A percentile compares a stretch with the other conserved stretches of the same genome.
Evolutionary conservation across 768 basidiomycete species (phyloP).

Genomic region (Mycena leptocephala): DNA sequence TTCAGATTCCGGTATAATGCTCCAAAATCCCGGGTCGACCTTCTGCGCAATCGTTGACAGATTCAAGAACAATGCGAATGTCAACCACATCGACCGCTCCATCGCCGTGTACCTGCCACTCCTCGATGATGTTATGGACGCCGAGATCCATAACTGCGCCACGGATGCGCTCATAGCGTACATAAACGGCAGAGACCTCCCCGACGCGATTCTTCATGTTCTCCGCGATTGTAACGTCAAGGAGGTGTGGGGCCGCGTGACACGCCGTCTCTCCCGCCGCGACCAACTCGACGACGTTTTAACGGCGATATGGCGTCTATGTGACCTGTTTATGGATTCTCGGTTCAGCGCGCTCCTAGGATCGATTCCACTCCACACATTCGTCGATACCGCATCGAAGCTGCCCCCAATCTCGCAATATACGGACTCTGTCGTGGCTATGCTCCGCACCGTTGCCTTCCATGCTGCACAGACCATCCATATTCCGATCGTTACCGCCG

Average conservation of each 20-base stretch:
- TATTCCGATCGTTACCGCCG: neutral
- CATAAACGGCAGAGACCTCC: slow-evolving; percentile 2
- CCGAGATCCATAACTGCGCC: neutral
- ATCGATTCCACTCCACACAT: slow-evolving; percentile 3
- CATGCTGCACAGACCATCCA: slow-evolving; percentile 9
- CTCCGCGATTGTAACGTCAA: slow-evolving; percentile 11
- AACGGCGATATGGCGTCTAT: slow-evolving; percentile 18
- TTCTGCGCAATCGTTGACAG: slow-evolving; percentile 3
- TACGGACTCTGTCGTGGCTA: neutral
- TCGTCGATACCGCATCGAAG: neutral
- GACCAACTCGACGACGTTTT: slow-evolving; percentile 26
- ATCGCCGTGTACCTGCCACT: slow-evolving; percentile 1
- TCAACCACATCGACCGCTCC: slow-evolving; percentile 22
- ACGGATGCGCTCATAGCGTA: slow-evolving; percentile 19
- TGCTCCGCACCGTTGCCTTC: slow-evolving; percentile 19
- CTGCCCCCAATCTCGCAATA: slow-evolving; percentile 22
- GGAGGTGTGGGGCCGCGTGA: slow-evolving; percentile 3
- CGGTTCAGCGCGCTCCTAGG: neutral
- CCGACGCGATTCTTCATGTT: slow-evolving; percentile 9
- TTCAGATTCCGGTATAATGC: neutral
- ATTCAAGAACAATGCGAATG: neutral
- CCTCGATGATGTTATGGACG: neutral
- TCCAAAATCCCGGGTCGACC: neutral
- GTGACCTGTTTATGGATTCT: slow-evolving; percentile 13
- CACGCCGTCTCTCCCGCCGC: slow-evolving; percentile 1